phyloP scores from a whole-genome alignment of 768 basidiomycete species.

The Phylloporus sp. region DNA sequence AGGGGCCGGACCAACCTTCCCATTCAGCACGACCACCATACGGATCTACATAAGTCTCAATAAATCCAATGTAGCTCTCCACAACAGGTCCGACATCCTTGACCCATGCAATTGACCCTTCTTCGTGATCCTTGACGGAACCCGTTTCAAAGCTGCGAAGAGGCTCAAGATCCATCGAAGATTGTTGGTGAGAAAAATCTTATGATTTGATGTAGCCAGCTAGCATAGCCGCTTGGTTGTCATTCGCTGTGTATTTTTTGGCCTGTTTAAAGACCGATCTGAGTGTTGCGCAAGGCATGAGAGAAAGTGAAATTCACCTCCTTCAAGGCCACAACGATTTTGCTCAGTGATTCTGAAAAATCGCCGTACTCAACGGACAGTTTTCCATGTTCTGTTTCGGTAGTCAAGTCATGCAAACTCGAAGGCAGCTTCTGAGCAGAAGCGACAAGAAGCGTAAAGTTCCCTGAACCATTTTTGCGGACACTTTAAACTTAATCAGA shows the following conservation, averaged over 20 bases:
- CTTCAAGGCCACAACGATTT: constrained; percentile 50
- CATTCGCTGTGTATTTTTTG: constrained; percentile 68
- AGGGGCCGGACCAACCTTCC: constrained; percentile 57
- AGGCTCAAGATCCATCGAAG: not conserved
- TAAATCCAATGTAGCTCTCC: constrained; percentile 84
- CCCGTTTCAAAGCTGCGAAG: constrained; percentile 61
- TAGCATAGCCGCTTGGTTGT: constrained; percentile 70
- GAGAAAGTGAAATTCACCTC: constrained; percentile 41
- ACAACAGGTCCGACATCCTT: constrained; percentile 85
- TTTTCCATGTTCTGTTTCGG: constrained; percentile 41
- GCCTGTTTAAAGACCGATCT: constrained; percentile 43
- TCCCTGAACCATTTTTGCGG: constrained; percentile 56
- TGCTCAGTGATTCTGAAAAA: constrained; percentile 53
- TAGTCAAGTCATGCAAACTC: constrained; percentile 44
- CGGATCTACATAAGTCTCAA: constrained; percentile 86
- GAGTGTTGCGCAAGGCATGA: not conserved
- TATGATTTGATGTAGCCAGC: constrained; percentile 77
- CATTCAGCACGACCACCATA: constrained; percentile 90
- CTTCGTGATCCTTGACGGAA: constrained; percentile 74
- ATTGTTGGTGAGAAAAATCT: constrained; percentile 11
- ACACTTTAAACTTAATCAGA: constrained; percentile 44
- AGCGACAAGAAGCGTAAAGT: constrained; percentile 73
- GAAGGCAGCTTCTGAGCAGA: constrained; percentile 49
- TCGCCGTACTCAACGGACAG: constrained; percentile 76
- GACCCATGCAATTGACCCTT: constrained; percentile 78